Evolutionary conservation across 306 rosid genomes (phyloP).

Genomic region (Malus domestica): ASM211411v1 NC_041791.1:36862001-36862500

Average conservation of each 20-base stretch:
- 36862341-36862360: neutral
- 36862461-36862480: constrained; percentile 68
- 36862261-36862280: constrained; percentile 20
- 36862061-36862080: too few species aligned
- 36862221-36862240: constrained; percentile 14
- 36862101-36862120: too few species aligned
- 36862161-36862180: too few species aligned
- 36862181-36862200: too few species aligned
- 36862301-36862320: neutral
- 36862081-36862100: too few species aligned
- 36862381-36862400: constrained; percentile 24
- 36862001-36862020: too few species aligned
- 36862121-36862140: too few species aligned
- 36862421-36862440: neutral
- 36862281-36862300: neutral
- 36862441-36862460: constrained; percentile 1
- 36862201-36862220: neutral
- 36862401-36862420: constrained; percentile 12
- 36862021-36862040: too few species aligned
- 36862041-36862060: too few species aligned
- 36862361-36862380: neutral
- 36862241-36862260: constrained; percentile 4
- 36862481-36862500: constrained; percentile 64
- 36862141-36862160: too few species aligned
- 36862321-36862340: constrained; percentile 19